A percentile compares a stretch with the other conserved stretches of the same genome.
phyloP scores from a whole-genome alignment of 495 filamentous ascomycete genomes.

The Copromyces sp. region DNA sequence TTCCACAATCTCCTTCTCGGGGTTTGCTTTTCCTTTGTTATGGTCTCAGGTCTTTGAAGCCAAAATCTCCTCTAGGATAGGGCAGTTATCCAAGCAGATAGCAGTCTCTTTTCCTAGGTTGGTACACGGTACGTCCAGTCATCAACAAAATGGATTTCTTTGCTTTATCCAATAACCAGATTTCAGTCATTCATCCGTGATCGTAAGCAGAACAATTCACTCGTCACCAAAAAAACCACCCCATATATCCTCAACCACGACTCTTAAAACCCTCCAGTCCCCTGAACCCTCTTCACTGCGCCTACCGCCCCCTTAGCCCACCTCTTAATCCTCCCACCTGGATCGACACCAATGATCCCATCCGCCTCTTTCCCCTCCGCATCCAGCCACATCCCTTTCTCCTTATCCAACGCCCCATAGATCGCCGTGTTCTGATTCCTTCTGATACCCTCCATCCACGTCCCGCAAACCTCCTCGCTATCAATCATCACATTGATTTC shows the following conservation, averaged over 20 bases:
- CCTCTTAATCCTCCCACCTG: conserved; percentile 46
- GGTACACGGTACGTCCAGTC: not conserved
- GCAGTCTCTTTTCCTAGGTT: not conserved
- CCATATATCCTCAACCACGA: not conserved
- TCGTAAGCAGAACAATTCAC: not conserved
- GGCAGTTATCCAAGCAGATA: not conserved
- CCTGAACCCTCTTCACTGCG: conserved; percentile 51
- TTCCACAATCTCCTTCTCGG: not conserved
- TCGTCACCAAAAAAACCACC: not conserved
- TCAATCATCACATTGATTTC: conserved; percentile 70
- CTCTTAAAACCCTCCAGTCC: conserved; percentile 47
- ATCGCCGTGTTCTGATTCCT: conserved; percentile 61
- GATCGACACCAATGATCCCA: conserved; percentile 50
- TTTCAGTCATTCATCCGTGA: not conserved
- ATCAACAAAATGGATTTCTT: not conserved
- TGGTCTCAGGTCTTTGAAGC: not conserved
- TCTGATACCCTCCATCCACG: conserved; percentile 51
- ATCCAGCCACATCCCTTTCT: conserved; percentile 56
- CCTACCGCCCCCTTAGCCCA: conserved; percentile 56
- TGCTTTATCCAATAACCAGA: not conserved
- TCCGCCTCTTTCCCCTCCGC: conserved; percentile 41
- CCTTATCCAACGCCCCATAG: conserved; percentile 46
- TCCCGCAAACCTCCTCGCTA: conserved; percentile 43
- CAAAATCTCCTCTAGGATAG: not conserved
- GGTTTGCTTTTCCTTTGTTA: not conserved